These are phyloP conservation scores for Aspergillus conjunctus DNA, from an alignment of 495 filamentous ascomycete species.

Conservation along the genomic window DNA sequence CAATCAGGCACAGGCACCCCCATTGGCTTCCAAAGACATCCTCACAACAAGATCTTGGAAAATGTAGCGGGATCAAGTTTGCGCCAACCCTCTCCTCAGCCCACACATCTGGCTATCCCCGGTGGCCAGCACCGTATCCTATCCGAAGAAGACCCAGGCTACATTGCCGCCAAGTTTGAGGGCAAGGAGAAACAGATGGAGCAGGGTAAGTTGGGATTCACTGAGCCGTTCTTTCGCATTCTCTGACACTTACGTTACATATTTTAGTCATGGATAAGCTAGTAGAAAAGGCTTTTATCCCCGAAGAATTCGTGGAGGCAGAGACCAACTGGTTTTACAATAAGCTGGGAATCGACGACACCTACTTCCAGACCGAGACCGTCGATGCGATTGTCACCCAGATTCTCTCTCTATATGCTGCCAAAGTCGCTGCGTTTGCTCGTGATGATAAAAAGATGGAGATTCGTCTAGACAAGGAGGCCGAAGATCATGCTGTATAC, in stretches of 20 bases:
- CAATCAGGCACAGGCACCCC: slow-evolving; percentile 47
- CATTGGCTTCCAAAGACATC: slow-evolving; percentile 51
- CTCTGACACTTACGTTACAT: slow-evolving; percentile 6
- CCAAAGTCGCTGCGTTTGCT: slow-evolving; percentile 93
- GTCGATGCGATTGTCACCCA: slow-evolving; percentile 87
- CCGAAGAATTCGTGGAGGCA: slow-evolving; percentile 74
- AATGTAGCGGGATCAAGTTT: slow-evolving; percentile 58
- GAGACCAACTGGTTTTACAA: slow-evolving; percentile 98
- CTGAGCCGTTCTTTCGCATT: neutral
- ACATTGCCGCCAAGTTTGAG: slow-evolving; percentile 92
- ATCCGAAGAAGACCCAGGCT: slow-evolving; percentile 89
- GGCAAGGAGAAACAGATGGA: slow-evolving; percentile 95
- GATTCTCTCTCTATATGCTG: slow-evolving; percentile 94
- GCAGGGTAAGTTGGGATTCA: slow-evolving; percentile 57
- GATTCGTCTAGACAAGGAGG: slow-evolving; percentile 94
- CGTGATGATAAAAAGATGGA: slow-evolving; percentile 92
- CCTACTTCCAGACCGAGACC: slow-evolving; percentile 94
- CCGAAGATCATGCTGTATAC: slow-evolving; percentile 92
- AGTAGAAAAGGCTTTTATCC: slow-evolving; percentile 84
- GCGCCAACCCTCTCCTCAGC: slow-evolving; percentile 83
- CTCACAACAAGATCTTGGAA: slow-evolving; percentile 66
- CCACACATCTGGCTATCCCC: slow-evolving; percentile 84
- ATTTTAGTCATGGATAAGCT: slow-evolving; percentile 67
- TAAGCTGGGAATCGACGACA: slow-evolving; percentile 95
- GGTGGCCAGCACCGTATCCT: slow-evolving; percentile 64